Conservation (phyloP, 2,329 filamentous ascomycete genomes). For the Seiridium cupressi region DNA sequence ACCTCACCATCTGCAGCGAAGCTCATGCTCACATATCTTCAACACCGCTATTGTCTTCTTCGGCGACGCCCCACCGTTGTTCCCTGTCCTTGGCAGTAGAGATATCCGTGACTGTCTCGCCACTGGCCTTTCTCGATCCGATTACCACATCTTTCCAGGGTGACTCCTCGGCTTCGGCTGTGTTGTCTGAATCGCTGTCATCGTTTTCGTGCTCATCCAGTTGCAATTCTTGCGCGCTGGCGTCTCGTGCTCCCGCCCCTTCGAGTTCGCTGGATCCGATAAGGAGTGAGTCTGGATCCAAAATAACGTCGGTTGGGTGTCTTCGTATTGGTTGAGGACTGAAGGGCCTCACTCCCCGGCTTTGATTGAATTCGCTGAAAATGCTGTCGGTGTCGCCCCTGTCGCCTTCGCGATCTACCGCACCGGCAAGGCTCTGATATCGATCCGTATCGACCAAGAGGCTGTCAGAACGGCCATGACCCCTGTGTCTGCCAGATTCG, state of each 20-base stretch:
- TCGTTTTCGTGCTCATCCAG: constrained; percentile 11
- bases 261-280: constrained; percentile 13
- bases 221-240: constrained; percentile 7
- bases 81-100: constrained; percentile 12
- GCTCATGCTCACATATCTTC: neutral
- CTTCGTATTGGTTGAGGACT: constrained; percentile 51
- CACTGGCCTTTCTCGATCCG: constrained; percentile 13
- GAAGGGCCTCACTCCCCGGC: constrained; percentile 56
- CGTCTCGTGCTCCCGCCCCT: constrained; percentile 7
- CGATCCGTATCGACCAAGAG: constrained; percentile 49
- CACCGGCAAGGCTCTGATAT: constrained; percentile 58
- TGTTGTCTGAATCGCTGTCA: constrained; percentile 13
- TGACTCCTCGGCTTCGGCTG: constrained; percentile 8
- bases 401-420: constrained; percentile 34
- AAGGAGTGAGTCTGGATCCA: constrained; percentile 29
- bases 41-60: neutral
- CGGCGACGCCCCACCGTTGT: constrained; percentile 7
- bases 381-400: constrained; percentile 48
- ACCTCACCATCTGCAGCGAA: too few species aligned
- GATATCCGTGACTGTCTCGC: constrained; percentile 11
- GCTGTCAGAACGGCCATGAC: constrained; percentile 51
- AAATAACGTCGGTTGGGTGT: constrained; percentile 25
- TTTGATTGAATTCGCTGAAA: constrained; percentile 54
- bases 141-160: constrained; percentile 18
- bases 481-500: constrained; percentile 28